These are phyloP conservation scores for Pistacia integerrima DNA, from an alignment of 345 rosid genomes.

Conservation along the genomic window DNA sequence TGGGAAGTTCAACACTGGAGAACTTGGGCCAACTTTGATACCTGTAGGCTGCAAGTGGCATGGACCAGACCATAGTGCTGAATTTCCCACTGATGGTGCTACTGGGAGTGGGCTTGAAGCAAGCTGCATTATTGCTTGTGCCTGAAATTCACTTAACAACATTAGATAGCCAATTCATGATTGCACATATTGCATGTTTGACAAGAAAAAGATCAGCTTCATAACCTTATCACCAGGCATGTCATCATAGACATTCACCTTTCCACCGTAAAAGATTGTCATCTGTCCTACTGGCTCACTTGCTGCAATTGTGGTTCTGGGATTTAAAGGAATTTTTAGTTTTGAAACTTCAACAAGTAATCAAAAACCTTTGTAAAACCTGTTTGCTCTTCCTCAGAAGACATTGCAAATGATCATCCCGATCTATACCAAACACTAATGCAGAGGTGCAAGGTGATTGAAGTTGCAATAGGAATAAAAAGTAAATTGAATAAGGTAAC, in stretches of 20 bases:
- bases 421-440: slow-evolving; percentile 2
- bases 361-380: background rate
- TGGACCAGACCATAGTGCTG: slow-evolving; percentile 29
- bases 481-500: slow-evolving; percentile 5
- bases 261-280: slow-evolving; percentile 47
- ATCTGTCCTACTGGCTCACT: slow-evolving; percentile 36
- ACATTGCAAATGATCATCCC: background rate
- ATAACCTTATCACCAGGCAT: slow-evolving; percentile 40
- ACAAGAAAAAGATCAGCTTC: background rate
- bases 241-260: slow-evolving; percentile 45
- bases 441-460: background rate
- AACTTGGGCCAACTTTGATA: slow-evolving; percentile 24
- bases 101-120: slow-evolving; percentile 36
- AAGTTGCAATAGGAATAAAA: background rate
- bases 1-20: slow-evolving; percentile 22
- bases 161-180: slow-evolving; percentile 13
- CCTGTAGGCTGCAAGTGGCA: slow-evolving; percentile 29
- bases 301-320: slow-evolving; percentile 26
- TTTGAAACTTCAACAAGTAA: slow-evolving; percentile 17
- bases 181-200: slow-evolving; percentile 2
- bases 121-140: slow-evolving; percentile 41
- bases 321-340: slow-evolving; percentile 23
- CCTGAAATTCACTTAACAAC: slow-evolving; percentile 33
- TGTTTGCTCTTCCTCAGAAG: slow-evolving; percentile 11
- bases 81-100: slow-evolving; percentile 24